Base-by-base conservation (phyloP, 495 filamentous ascomycete species). In the Lichina pygmaea region DNA sequence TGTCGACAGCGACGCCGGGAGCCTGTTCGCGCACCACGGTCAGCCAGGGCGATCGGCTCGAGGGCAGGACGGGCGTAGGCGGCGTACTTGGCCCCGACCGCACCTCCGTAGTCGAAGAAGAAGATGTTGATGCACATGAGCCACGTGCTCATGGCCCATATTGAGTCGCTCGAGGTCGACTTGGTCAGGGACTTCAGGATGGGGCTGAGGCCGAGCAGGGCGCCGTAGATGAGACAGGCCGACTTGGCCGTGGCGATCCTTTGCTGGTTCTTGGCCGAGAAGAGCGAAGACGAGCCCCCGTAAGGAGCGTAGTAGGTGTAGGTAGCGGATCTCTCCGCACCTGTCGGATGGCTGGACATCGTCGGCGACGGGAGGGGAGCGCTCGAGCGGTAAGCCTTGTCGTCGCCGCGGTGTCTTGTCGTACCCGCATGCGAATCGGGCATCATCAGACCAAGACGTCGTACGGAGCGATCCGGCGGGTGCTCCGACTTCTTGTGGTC, bases 81-180 rank as follows among this genome's bases (percentile, higher is more conserved):
- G 33, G 33, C 50, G 49, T 66, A 71, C 52, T 74, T 74, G 38
- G 68, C 67, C 36, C 67, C 70, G 0, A 66, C 66, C 7, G 68
- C 77, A 52, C 73, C 75, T 30, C 84, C 78, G 54, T 95, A 95
- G 62, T 97, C 89, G 57, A 94, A 93, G 56, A 89, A 92, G 58
- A 93, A 84, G 52, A 94, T 80, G 60, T 97, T 95, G 61, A 93
- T 85, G 48, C 81, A 71, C 55, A 97, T 71, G 42, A 97, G 66
- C 77, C 81, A 91, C 59, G 76, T 82, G 50, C 80, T 84, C 65
- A 97, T 77, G 12, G 89, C 82, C 91, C 91, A 97, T 50, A 97
- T 95, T 24, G 76, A 83, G 64, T 97, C 89, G 33, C 66, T 74
- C 15, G 79, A 79, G 6, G 85, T 93, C 6, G 85, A 93, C 34